A percentile compares a stretch with the other conserved stretches of the same genome.
Conservation (phyloP, 2,329 filamentous ascomycete genomes). For the Pseudogymnoascus sp. region DNA sequence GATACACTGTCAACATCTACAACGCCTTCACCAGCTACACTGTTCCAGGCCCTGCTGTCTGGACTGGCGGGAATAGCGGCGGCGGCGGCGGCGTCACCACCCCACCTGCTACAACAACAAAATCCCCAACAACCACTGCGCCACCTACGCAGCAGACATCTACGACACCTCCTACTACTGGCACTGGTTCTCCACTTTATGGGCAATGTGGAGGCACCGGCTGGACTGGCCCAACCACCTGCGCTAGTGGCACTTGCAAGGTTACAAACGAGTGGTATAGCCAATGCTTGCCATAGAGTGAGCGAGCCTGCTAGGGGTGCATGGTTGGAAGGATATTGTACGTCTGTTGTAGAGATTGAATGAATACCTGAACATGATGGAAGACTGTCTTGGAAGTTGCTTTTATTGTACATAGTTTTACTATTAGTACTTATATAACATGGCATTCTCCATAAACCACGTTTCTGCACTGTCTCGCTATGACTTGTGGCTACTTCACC, state of each 20-base stretch:
- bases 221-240: constrained; percentile 18
- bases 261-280: constrained; percentile 19
- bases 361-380: background rate
- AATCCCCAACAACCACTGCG: background rate
- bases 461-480: background rate
- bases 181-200: constrained; percentile 13
- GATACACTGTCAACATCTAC: constrained; percentile 25
- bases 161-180: background rate
- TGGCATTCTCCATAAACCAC: background rate
- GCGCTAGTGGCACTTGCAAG: constrained; percentile 18
- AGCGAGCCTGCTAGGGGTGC: background rate
- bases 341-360: background rate
- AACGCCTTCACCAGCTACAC: constrained; percentile 25
- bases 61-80: constrained; percentile 17
- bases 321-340: background rate
- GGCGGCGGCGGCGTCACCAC: constrained; percentile 9
- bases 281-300: constrained; percentile 10
- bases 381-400: background rate
- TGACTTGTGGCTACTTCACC: background rate
- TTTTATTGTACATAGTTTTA: background rate
- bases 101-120: background rate
- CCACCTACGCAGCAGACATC: background rate
- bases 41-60: constrained; percentile 25
- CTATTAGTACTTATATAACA: background rate
- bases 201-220: constrained; percentile 21